These are phyloP conservation scores for Zizania latifolia DNA, from an alignment of 176 grass and related monocot genomes.

Conservation along the genomic window DNA sequence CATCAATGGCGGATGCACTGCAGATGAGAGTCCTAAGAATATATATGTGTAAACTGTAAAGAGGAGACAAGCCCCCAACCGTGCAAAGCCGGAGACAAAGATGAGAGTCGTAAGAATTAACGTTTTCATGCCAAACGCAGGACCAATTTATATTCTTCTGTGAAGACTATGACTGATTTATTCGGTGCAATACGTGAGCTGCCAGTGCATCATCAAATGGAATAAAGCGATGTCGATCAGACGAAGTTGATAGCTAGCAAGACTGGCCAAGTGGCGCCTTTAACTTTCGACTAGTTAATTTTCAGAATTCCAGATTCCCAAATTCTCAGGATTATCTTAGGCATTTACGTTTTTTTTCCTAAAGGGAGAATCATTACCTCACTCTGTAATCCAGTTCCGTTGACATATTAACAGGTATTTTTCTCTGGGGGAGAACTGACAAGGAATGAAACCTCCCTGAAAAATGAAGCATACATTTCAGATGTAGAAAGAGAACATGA, in stretches of 20 bases:
- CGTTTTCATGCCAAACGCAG: not conserved
- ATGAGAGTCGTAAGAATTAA: not conserved
- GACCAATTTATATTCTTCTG: not conserved
- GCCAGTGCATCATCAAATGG: not conserved
- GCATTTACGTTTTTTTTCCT: not conserved
- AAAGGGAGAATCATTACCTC: not conserved
- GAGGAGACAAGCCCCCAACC: conserved; percentile 9
- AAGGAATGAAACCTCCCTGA: not conserved
- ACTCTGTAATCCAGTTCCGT: not conserved
- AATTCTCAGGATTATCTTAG: not conserved
- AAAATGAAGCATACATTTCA: not conserved
- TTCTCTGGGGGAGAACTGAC: not conserved
- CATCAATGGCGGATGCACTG: conserved; percentile 7
- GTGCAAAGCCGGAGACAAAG: conserved; percentile 17
- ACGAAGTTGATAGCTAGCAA: not conserved
- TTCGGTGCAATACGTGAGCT: conserved; percentile 1
- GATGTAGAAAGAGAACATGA: not conserved
- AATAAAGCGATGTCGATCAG: not conserved
- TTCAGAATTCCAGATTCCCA: not conserved
- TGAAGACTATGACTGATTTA: not conserved
- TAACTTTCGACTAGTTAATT: not conserved
- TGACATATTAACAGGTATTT: not conserved
- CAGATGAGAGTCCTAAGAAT: not conserved
- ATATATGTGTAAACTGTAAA: not conserved
- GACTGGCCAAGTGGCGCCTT: not conserved